A percentile compares a stretch with the other conserved stretches of the same genome.
These are phyloP conservation scores for Tritrichomonas musculus DNA, from an alignment of 208 protist genomes.

Conservation along the genomic window DNA sequence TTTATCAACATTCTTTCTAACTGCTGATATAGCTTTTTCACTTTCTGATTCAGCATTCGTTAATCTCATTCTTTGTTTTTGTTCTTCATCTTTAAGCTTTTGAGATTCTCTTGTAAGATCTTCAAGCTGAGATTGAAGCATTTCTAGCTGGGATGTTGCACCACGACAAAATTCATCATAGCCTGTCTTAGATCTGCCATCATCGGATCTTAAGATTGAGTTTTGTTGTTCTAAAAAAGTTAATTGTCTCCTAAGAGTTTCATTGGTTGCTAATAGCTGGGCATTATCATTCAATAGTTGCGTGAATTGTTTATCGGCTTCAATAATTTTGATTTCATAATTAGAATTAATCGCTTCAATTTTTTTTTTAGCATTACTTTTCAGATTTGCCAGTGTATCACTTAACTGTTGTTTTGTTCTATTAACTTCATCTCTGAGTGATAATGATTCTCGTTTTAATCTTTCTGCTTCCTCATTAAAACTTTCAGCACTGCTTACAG, in stretches of 20 bases:
- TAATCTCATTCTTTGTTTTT: background rate
- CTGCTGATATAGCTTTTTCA: background rate
- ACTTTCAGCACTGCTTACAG: background rate
- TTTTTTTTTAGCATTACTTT: background rate
- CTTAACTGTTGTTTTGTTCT: background rate
- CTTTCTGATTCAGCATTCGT: background rate
- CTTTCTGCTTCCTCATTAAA: background rate
- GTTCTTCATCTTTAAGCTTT: background rate
- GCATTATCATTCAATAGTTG: background rate
- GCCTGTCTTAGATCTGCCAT: background rate
- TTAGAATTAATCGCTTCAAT: background rate
- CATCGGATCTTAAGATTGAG: background rate
- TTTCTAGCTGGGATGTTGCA: background rate
- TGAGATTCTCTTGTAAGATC: background rate
- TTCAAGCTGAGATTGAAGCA: background rate
- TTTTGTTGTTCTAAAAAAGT: slow-evolving; percentile 23
- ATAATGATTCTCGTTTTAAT: background rate
- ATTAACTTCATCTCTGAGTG: background rate
- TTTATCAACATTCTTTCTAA: background rate
- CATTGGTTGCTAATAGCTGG: background rate
- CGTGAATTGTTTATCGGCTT: background rate
- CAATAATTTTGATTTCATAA: background rate
- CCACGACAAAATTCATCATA: slow-evolving; percentile 32
- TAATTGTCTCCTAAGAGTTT: background rate
- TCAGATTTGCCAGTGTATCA: background rate